phyloP scores from a whole-genome alignment of 2,329 filamentous ascomycete genomes.

The Trichophyton rubrum region DNA sequence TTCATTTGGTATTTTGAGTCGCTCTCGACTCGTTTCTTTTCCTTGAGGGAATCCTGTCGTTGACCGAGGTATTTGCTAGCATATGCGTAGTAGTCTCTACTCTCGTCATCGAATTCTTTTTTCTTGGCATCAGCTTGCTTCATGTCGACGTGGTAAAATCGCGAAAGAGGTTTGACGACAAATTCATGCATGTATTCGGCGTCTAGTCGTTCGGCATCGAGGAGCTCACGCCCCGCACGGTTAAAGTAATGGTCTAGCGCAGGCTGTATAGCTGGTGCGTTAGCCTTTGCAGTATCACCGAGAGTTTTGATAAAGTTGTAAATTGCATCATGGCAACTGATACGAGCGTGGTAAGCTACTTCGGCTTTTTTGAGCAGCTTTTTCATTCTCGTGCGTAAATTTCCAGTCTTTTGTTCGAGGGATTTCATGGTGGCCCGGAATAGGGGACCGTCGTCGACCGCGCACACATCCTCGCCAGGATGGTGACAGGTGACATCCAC shows the following conservation, averaged over 20 bases:
- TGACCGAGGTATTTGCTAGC: constrained; percentile 93
- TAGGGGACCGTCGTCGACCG: constrained; percentile 81
- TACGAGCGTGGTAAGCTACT: constrained; percentile 66
- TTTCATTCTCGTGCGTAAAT: constrained; percentile 89
- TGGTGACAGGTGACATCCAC: constrained; percentile 79
- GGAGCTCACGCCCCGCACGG: constrained; percentile 83
- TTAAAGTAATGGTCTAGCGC: constrained; percentile 97
- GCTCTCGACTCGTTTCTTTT: constrained; percentile 90
- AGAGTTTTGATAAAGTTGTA: constrained; percentile 72
- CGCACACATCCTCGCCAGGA: constrained; percentile 71
- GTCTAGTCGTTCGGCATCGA: constrained; percentile 76
- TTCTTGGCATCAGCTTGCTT: constrained; percentile 96
- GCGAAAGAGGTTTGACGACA: constrained; percentile 86
- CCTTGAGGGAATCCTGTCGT: constrained; percentile 86
- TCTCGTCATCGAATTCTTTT: constrained; percentile 96
- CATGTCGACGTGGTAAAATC: constrained; percentile 88
- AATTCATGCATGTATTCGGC: constrained; percentile 73
- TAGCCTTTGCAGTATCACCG: constrained; percentile 75
- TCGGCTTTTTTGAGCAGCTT: constrained; percentile 92
- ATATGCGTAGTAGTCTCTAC: constrained; percentile 95
- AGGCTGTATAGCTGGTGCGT: constrained; percentile 92
- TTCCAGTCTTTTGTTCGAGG: constrained; percentile 89
- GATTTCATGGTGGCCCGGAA: constrained; percentile 96
- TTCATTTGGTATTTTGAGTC: constrained; percentile 95
- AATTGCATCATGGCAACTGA: constrained; percentile 74